Conservation (phyloP, 768 basidiomycete genomes). For the Boletus pseudo-olivaceus region DNA sequence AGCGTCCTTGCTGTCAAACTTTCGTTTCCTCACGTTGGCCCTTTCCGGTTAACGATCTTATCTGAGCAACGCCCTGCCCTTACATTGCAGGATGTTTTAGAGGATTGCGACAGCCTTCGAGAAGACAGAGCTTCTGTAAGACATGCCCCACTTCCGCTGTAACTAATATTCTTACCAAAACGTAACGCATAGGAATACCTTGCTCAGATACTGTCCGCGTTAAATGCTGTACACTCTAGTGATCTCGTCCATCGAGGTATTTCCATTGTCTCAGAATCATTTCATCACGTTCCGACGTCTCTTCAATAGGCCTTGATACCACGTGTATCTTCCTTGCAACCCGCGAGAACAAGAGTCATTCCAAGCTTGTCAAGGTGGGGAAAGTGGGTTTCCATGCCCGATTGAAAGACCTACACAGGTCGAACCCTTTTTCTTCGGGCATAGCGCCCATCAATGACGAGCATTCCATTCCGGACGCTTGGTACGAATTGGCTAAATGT, state of each 20-base stretch:
- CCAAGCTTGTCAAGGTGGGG: conserved; percentile 71
- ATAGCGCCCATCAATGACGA: conserved; percentile 17
- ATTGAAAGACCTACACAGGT: conserved; percentile 77
- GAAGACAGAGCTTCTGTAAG: conserved; percentile 67
- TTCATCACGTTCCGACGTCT: not conserved
- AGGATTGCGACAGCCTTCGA: conserved; percentile 70
- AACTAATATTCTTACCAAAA: not conserved
- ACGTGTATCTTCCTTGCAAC: conserved; percentile 60
- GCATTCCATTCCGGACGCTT: conserved; percentile 27
- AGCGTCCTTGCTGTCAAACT: conserved; percentile 67
- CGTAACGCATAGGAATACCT: conserved; percentile 61
- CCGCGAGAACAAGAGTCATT: conserved; percentile 45
- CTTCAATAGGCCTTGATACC: conserved; percentile 48
- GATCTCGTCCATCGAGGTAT: conserved; percentile 71
- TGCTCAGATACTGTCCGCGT: conserved; percentile 63
- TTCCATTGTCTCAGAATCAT: not conserved
- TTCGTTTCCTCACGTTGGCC: conserved; percentile 44
- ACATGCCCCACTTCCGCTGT: conserved; percentile 2
- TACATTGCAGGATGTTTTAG: conserved; percentile 69
- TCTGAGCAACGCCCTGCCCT: conserved; percentile 68
- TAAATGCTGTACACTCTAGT: conserved; percentile 62
- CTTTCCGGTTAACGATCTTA: conserved; percentile 60
- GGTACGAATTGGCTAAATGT: conserved; percentile 10
- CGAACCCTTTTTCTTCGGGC: conserved; percentile 64
- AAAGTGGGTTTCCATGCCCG: conserved; percentile 69